Evolutionary conservation across 2,329 filamentous ascomycete genomes (phyloP), one percentile per base, ranked within the genome.

Genomic region (Calycina herbarum): DNA sequence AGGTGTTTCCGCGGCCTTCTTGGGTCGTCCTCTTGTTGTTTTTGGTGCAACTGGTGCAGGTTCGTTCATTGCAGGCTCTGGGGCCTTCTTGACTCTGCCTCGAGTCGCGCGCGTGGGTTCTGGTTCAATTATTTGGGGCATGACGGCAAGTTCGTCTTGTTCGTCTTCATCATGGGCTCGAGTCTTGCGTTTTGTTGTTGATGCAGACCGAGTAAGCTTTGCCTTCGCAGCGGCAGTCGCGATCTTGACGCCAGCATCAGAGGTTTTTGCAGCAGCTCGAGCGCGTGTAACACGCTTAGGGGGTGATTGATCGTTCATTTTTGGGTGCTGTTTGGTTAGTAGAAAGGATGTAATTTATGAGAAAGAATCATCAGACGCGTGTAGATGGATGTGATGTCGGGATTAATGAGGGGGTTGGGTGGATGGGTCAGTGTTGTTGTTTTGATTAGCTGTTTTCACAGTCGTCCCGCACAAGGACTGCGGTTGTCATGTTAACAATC

Each of bases 221-320:
- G 73, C 71, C 68, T 73, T 82, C 38, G 82, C 78, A 15, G 82
- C 78, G 64, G 83, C 79, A 70, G 83, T 83, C 67, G 82, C 77
- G 67, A 82, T 79, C 71, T 81, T 81, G 42, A 76, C 71, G 54
- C 76, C 73, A 31, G 77, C 73, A 65, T 81, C 78, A 62, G 70
- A 73, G 27, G 73, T 74, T 69, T 78, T 79, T 45, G 79, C 78
- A 59, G 80, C 80, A 66, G 79, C 80, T 70, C 80, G 73, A 57
- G 81, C 79, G 70, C 85, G 82, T 68, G 85, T 87, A 73, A 87
- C 81, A 69, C 85, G 83, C 77, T 86, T 86, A 42, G 85, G 85
- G 61, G 85, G 85, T 66, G 83, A 86, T 69, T 79, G 76, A 62
- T 77, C 77, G 69, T 85, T 82, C 84, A 87, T 86, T 29, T 69